phyloP scores from a whole-genome alignment of 805 yeast species.

The Lipomyces lipofer region DNA sequence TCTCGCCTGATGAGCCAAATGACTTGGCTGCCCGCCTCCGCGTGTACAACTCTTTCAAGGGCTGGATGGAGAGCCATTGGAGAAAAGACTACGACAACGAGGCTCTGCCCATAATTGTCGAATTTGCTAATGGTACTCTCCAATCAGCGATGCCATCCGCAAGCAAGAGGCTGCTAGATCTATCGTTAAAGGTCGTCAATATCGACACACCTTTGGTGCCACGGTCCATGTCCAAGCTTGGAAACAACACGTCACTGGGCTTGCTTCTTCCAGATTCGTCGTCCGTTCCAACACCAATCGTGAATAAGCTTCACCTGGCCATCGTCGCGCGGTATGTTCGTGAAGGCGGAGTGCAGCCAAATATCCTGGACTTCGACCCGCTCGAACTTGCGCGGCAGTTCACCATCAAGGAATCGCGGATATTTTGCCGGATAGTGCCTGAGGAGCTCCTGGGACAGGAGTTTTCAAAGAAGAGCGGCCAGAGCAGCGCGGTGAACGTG shows the following conservation, averaged over 20 bases:
- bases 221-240: constrained; percentile 29
- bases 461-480: constrained; percentile 39
- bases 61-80: constrained; percentile 94
- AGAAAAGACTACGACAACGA: constrained; percentile 24
- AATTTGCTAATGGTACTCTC: constrained; percentile 26
- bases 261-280: constrained; percentile 28
- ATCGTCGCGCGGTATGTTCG: constrained; percentile 10
- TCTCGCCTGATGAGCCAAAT: constrained; percentile 26
- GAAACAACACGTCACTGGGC: constrained; percentile 20
- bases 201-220: constrained; percentile 22
- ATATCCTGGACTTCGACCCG: constrained; percentile 65
- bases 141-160: constrained; percentile 18
- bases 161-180: constrained; percentile 17
- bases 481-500: constrained; percentile 38
- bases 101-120: constrained; percentile 27
- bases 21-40: constrained; percentile 24
- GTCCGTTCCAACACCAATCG: constrained; percentile 31
- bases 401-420: constrained; percentile 71
- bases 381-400: constrained; percentile 80
- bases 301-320: constrained; percentile 17
- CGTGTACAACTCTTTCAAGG: constrained; percentile 66
- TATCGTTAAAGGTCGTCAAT: constrained; percentile 14
- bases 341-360: constrained; percentile 31
- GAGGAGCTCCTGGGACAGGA: constrained; percentile 51
- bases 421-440: constrained; percentile 66